Percentiles rank a stretch among this genome's conserved stretches.
phyloP scores from a whole-genome alignment of 148 eudicot genomes.

The Amaranthus palmeri region DNA sequence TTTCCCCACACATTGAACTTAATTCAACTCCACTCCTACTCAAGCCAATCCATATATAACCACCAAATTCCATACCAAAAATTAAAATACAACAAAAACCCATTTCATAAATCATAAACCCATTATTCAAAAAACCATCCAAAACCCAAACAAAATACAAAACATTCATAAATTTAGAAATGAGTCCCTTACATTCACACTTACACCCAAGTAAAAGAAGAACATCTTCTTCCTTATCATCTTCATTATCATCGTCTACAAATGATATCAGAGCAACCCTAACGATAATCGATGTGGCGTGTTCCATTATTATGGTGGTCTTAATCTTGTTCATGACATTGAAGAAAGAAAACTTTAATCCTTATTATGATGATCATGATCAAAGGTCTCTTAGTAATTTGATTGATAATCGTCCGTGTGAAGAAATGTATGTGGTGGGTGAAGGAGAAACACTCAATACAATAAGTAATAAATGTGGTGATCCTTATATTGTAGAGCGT shows the following conservation, averaged over 20 bases:
- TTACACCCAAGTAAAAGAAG: not conserved
- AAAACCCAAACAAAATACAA: not conserved
- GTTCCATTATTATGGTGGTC: constrained; percentile 34
- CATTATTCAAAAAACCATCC: not conserved
- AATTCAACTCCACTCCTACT: constrained; percentile 14
- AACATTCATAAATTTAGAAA: not conserved
- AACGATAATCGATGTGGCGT: constrained; percentile 36
- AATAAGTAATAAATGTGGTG: constrained; percentile 53
- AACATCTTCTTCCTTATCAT: not conserved
- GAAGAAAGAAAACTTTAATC: constrained; percentile 7
- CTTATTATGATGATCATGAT: not conserved
- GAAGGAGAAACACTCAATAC: constrained; percentile 58
- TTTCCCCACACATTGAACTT: not conserved
- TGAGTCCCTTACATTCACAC: not conserved
- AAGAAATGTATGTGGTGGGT: constrained; percentile 52
- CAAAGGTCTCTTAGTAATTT: not conserved
- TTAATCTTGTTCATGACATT: constrained; percentile 23
- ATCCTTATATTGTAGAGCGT: constrained; percentile 46
- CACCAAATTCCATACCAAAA: not conserved
- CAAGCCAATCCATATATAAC: not conserved
- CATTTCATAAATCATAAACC: not conserved
- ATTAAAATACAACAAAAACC: not conserved
- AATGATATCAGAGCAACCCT: constrained; percentile 19
- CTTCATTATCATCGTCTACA: not conserved
- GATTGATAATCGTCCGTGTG: constrained; percentile 28